These are phyloP conservation scores for Eucalyptus regnans DNA, from an alignment of 345 rosid species.

Conservation along the genomic window DNA sequence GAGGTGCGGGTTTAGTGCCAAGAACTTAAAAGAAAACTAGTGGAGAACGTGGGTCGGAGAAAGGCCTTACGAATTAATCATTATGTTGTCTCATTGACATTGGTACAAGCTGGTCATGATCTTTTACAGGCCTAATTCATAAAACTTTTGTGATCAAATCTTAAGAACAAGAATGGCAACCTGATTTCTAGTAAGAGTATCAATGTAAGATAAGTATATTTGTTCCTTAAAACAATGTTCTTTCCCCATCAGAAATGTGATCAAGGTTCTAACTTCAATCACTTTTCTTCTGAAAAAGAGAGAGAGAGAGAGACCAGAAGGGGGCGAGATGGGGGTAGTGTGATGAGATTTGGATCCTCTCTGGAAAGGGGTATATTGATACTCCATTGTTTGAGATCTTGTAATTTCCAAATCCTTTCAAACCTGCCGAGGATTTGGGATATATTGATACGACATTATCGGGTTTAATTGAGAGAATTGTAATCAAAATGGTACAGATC, in stretches of 20 bases:
- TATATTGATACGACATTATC: neutral
- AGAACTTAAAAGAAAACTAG: neutral
- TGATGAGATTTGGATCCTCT: neutral
- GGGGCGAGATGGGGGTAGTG: neutral
- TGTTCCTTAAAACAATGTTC: neutral
- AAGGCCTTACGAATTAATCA: neutral
- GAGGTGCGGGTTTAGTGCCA: neutral
- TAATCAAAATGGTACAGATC: neutral
- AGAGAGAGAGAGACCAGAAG: neutral
- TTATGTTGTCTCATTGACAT: neutral
- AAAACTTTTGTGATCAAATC: neutral
- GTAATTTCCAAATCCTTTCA: neutral
- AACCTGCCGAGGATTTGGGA: neutral
- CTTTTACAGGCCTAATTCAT: neutral
- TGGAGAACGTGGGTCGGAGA: neutral
- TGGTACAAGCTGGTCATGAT: neutral
- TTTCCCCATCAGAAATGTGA: rapidly evolving
- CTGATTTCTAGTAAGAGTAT: neutral
- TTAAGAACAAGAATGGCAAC: neutral
- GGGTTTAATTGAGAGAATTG: neutral
- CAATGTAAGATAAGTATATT: neutral
- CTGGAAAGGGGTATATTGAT: neutral
- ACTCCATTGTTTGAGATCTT: no score
- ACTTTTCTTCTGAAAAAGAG: neutral
- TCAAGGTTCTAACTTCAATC: neutral